phyloP scores from a whole-genome alignment of 2,329 filamentous ascomycete species.

The Madurella mycetomatis region DNA sequence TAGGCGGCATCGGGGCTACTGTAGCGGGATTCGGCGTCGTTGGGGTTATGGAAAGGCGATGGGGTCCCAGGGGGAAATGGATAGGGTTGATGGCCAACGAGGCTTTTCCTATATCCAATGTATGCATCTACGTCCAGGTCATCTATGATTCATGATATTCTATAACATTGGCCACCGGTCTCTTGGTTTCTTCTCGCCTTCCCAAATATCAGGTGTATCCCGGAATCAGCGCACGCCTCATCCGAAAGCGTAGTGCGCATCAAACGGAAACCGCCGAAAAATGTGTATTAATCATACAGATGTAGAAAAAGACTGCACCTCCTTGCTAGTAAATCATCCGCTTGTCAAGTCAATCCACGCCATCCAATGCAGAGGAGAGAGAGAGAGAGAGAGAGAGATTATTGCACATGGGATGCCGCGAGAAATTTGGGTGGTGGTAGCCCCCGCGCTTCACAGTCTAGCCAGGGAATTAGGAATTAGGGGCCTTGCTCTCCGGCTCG shows the following conservation, averaged over 20 bases:
- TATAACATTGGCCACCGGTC: background rate
- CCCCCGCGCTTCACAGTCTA: background rate
- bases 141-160: constrained; percentile 13
- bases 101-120: background rate
- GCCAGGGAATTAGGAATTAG: constrained; percentile 13
- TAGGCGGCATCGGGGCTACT: background rate
- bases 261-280: background rate
- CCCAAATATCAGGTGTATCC: background rate
- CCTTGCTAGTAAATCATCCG: background rate
- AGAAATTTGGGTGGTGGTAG: background rate
- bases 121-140: constrained; percentile 4
- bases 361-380: background rate
- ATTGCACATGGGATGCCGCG: background rate
- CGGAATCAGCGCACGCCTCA: background rate
- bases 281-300: background rate
- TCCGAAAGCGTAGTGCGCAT: background rate
- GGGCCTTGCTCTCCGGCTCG: constrained; percentile 22
- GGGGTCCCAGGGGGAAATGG: background rate
- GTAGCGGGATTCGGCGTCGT: background rate
- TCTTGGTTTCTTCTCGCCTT: background rate
- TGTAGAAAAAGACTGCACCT: background rate
- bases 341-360: background rate
- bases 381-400: background rate
- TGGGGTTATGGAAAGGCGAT: background rate
- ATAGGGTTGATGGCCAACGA: background rate